Conservation (phyloP, 2,329 filamentous ascomycete genomes). For the Alternaria hordeiaustralica region DNA sequence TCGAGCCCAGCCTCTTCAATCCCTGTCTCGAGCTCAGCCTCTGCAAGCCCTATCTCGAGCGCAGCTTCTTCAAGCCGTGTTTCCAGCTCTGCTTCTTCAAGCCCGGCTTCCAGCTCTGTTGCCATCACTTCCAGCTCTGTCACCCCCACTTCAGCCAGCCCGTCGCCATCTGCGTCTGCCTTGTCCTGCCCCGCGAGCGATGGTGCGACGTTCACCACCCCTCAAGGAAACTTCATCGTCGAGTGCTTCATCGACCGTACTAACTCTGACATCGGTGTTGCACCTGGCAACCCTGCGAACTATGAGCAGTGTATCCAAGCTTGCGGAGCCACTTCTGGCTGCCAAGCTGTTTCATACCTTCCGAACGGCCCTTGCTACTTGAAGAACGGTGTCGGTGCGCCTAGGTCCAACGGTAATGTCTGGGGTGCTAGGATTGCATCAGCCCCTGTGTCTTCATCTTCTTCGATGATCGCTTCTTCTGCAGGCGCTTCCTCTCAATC, state of each 20-base stretch:
- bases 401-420: conserved; percentile 6
- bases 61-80: background rate
- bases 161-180: background rate
- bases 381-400: conserved; percentile 12
- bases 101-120: background rate
- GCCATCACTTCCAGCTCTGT: background rate
- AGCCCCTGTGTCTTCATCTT: background rate
- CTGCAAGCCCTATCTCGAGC: background rate
- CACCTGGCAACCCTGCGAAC: background rate
- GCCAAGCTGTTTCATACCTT: conserved; percentile 14
- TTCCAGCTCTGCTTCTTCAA: background rate
- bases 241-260: conserved; percentile 17
- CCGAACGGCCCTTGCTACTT: conserved; percentile 20
- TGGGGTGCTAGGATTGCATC: conserved; percentile 15
- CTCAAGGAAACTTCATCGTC: conserved; percentile 13
- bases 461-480: background rate
- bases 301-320: conserved; percentile 11
- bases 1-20: background rate
- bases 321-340: conserved; percentile 6
- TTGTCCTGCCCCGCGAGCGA: conserved; percentile 13
- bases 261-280: conserved; percentile 9
- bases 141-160: background rate
- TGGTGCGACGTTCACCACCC: conserved; percentile 10
- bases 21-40: background rate
- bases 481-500: background rate